A percentile compares a stretch with the other conserved stretches of the same genome.
Conservation (phyloP, 2,329 filamentous ascomycete species). For the Fusarium azukiicola region DNA sequence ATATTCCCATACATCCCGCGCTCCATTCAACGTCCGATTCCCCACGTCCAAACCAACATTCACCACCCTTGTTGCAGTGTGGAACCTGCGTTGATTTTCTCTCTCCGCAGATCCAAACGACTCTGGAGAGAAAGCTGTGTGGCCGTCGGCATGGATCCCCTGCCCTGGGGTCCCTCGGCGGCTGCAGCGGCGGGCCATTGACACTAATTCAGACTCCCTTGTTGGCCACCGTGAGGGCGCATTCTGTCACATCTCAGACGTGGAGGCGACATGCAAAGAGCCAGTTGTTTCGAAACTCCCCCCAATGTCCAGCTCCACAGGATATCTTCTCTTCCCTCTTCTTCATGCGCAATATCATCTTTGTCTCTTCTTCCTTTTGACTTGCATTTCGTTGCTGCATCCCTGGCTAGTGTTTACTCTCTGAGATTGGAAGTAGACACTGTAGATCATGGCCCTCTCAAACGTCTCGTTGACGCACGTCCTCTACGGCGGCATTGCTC, state of each 20-base stretch:
- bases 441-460: slow-evolving; percentile 40
- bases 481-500: slow-evolving; percentile 27
- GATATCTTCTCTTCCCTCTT: slow-evolving; percentile 13
- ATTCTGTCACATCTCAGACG: not conserved
- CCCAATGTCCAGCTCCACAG: not conserved
- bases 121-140: not conserved
- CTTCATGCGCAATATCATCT: slow-evolving; percentile 4
- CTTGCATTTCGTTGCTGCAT: slow-evolving; percentile 11
- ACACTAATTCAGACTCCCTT: not conserved
- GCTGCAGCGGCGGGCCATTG: not conserved
- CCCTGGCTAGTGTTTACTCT: not conserved
- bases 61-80: not conserved
- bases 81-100: not conserved
- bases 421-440: not conserved
- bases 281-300: slow-evolving; percentile 5
- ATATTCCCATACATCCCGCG: not conserved
- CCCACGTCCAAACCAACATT: slow-evolving; percentile 2
- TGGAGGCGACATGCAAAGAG: slow-evolving; percentile 1
- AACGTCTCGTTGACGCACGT: slow-evolving; percentile 18
- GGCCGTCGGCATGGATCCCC: not conserved
- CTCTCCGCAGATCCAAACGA: not conserved
- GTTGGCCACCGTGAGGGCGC: not conserved
- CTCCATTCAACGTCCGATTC: not conserved
- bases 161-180: not conserved
- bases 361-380: slow-evolving; percentile 13